Conservation (phyloP, 768 basidiomycete species). For the Coprinopsis sp. region DNA sequence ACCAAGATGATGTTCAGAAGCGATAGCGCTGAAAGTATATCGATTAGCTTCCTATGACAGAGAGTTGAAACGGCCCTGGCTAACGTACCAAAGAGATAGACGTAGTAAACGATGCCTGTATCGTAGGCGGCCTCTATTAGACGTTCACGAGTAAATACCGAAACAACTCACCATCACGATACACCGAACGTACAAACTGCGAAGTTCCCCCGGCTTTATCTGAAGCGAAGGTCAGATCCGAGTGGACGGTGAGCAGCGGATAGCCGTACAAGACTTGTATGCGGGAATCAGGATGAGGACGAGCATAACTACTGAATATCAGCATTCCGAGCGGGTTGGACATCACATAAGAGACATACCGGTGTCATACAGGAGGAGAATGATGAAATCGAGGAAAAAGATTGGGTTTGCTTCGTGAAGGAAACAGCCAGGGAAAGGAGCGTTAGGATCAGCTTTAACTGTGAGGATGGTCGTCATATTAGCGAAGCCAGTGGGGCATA, state of each 20-base stretch:
- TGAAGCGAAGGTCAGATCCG: not conserved
- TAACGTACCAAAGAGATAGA: conserved; percentile 18
- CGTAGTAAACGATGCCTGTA: conserved; percentile 18
- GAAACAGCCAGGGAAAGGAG: conserved; percentile 16
- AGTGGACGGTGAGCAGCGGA: not conserved
- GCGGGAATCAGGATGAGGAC: conserved; percentile 15
- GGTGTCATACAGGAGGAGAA: conserved; percentile 15
- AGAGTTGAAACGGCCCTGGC: not conserved
- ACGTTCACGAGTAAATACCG: not conserved
- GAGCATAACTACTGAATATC: conserved; percentile 13
- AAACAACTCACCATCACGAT: conserved; percentile 13
- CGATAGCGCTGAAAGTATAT: conserved; percentile 11
- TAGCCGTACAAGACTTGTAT: conserved; percentile 12
- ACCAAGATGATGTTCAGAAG: conserved; percentile 4
- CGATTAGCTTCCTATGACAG: not conserved
- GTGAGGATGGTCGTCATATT: not conserved
- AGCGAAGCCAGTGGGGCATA: no score
- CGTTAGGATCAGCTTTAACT: conserved; percentile 16
- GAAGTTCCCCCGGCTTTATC: conserved; percentile 11
- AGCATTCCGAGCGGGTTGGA: not conserved
- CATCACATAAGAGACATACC: conserved; percentile 3
- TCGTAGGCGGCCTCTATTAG: no score
- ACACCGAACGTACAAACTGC: conserved; percentile 12
- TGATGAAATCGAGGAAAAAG: conserved; percentile 16
- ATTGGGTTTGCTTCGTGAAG: conserved; percentile 14